A percentile compares a stretch with the other conserved stretches of the same genome.
Evolutionary conservation across 306 rosid genomes (phyloP).

Genomic region (Acacia melanoxylon): DNA sequence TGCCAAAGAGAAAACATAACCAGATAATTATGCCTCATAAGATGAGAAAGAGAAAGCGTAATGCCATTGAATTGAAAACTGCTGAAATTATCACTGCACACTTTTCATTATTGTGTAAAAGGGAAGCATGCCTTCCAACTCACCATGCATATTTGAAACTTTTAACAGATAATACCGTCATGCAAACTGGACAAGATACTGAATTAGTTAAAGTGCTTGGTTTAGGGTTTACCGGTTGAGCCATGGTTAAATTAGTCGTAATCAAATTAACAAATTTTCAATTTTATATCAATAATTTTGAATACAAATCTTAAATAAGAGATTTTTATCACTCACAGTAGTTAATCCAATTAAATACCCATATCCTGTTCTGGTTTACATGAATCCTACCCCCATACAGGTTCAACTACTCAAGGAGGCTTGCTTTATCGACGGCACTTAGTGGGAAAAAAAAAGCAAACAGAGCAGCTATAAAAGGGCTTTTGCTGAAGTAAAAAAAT

Average conservation of each 20-base stretch:
- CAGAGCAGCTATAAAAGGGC: no score
- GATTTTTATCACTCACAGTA: not conserved
- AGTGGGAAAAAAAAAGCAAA: constrained; percentile 25
- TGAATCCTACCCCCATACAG: not conserved
- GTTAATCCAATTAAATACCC: not conserved
- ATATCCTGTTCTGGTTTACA: no score
- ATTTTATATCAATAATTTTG: not conserved
- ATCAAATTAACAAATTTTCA: not conserved
- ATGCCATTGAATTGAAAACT: not conserved
- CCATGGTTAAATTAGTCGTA: not conserved
- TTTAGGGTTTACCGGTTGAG: not conserved
- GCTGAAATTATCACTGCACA: not conserved
- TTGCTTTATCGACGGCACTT: constrained; percentile 46
- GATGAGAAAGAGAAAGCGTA: constrained; percentile 14
- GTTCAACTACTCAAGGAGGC: constrained; percentile 41
- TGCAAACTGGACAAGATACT: not conserved
- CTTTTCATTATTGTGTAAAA: not conserved
- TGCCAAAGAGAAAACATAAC: constrained; percentile 10
- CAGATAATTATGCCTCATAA: constrained; percentile 21
- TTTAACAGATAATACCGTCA: not conserved
- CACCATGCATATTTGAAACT: not conserved
- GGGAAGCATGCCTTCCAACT: not conserved
- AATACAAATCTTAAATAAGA: not conserved
- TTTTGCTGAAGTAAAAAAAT: no score
- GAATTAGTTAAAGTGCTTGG: not conserved